Percentiles rank a stretch among this genome's conserved stretches.
phyloP scores from a whole-genome alignment of 352 stramenopile genomes.

The Pythium aristosporum region DNA sequence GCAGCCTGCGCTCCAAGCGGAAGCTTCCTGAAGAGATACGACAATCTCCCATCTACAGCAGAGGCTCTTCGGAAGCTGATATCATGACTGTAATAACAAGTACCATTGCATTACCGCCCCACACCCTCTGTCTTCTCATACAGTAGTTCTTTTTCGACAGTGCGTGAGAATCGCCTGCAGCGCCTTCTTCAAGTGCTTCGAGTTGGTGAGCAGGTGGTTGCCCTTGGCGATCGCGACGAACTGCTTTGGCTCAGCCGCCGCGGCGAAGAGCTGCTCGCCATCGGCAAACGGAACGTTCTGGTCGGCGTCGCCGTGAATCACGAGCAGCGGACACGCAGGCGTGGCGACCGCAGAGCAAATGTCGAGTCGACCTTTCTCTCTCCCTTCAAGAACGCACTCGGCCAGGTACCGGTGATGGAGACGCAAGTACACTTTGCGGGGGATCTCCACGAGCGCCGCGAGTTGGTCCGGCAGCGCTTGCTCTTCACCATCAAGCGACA shows the following conservation, averaged over 20 bases:
- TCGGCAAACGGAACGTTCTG: slow-evolving; percentile 53
- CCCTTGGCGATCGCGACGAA: slow-evolving; percentile 53
- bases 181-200: slow-evolving; percentile 71
- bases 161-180: slow-evolving; percentile 44
- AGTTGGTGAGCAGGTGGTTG: slow-evolving; percentile 80
- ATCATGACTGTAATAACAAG: no score
- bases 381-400: slow-evolving; percentile 31
- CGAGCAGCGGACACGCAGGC: slow-evolving; percentile 38
- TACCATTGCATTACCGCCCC: no score
- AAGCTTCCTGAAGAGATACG: no score
- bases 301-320: slow-evolving; percentile 70
- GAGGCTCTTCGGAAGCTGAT: no score
- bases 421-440: slow-evolving; percentile 52
- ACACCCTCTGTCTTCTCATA: no score
- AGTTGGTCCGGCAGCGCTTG: slow-evolving; percentile 13
- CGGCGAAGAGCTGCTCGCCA: slow-evolving; percentile 53
- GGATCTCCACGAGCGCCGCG: slow-evolving; percentile 23
- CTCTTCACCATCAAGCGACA: slow-evolving; percentile 45
- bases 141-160: neutral
- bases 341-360: slow-evolving; percentile 34
- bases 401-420: slow-evolving; percentile 50
- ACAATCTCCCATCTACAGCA: no score
- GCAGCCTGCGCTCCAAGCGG: no score
- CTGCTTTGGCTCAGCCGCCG: slow-evolving; percentile 53
- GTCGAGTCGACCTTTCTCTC: slow-evolving; percentile 37